Percentiles rank a stretch among this genome's conserved stretches.
These are phyloP conservation scores for Heterobasidion parviporum DNA, from an alignment of 1,284 basidiomycete species.

Conservation along the genomic window DNA sequence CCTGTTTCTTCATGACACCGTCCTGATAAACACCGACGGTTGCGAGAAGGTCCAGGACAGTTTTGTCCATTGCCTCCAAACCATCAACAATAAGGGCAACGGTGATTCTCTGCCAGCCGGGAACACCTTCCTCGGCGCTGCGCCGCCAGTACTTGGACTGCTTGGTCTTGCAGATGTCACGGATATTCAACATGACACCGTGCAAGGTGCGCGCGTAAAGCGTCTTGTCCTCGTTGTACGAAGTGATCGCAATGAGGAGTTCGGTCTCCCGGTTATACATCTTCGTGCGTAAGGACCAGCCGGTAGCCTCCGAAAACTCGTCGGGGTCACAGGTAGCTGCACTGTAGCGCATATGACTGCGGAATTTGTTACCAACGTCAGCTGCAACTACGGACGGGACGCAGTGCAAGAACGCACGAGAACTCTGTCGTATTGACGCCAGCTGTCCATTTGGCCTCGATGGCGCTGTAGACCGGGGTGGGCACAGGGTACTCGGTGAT, in stretches of 20 bases:
- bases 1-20: slow-evolving; percentile 93
- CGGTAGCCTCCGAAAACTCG: slow-evolving; percentile 78
- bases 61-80: slow-evolving; percentile 94
- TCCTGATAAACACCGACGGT: slow-evolving; percentile 90
- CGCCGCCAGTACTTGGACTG: slow-evolving; percentile 90
- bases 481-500: slow-evolving; percentile 90
- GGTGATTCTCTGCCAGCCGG: slow-evolving; percentile 89
- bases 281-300: slow-evolving; percentile 78
- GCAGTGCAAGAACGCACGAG: slow-evolving; percentile 45
- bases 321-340: slow-evolving; percentile 94
- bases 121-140: slow-evolving; percentile 78
- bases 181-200: slow-evolving; percentile 96
- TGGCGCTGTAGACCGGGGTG: slow-evolving; percentile 77
- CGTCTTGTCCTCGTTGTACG: slow-evolving; percentile 90
- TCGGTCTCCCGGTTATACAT: slow-evolving; percentile 89
- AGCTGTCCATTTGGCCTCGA: slow-evolving; percentile 70
- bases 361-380: slow-evolving; percentile 6
- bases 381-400: not conserved
- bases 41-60: slow-evolving; percentile 80
- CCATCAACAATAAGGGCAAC: slow-evolving; percentile 94
- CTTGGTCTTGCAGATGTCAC: slow-evolving; percentile 96
- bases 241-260: slow-evolving; percentile 86
- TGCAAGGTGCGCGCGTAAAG: slow-evolving; percentile 90
- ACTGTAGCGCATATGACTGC: slow-evolving; percentile 84
- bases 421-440: slow-evolving; percentile 73